Evolutionary conservation across 257 asterid species (phyloP).

Genomic region (Penstemon newberryi): DNA sequence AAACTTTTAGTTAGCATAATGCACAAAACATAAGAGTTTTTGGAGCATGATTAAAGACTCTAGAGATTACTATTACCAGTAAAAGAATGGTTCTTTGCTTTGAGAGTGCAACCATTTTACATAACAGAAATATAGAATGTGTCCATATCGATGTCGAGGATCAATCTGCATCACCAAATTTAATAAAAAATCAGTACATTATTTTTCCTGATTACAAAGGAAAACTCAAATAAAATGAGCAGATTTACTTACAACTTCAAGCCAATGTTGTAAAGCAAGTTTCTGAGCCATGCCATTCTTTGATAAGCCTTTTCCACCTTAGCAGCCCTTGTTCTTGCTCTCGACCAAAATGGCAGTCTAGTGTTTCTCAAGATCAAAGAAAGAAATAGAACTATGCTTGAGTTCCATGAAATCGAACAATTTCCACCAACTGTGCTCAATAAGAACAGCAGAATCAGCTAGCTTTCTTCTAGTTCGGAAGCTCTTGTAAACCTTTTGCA

Average conservation of each 20-base stretch:
- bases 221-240: neutral
- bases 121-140: slow-evolving; percentile 85
- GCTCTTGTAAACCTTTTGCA: slow-evolving; percentile 92
- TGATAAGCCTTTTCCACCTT: slow-evolving; percentile 92
- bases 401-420: slow-evolving; percentile 83
- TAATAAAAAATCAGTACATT: slow-evolving; percentile 31
- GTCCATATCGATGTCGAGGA: slow-evolving; percentile 97
- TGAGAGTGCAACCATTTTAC: slow-evolving; percentile 77
- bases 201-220: neutral
- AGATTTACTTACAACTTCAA: slow-evolving; percentile 75
- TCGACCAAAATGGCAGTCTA: slow-evolving; percentile 91
- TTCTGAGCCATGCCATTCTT: slow-evolving; percentile 85
- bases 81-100: slow-evolving; percentile 69
- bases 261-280: slow-evolving; percentile 96
- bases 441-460: slow-evolving; percentile 89
- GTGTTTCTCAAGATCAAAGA: slow-evolving; percentile 79
- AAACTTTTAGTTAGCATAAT: slow-evolving; percentile 4
- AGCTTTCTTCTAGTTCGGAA: slow-evolving; percentile 85
- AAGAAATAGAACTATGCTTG: slow-evolving; percentile 88
- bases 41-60: neutral
- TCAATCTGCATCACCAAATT: slow-evolving; percentile 58
- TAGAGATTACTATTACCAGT: slow-evolving; percentile 41
- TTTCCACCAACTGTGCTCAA: slow-evolving; percentile 98
- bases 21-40: neutral
- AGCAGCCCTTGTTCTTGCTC: slow-evolving; percentile 94